Evolutionary conservation across 495 filamentous ascomycete genomes (phyloP).

Genomic region (Pyrenopolyporus hunteri): DNA sequence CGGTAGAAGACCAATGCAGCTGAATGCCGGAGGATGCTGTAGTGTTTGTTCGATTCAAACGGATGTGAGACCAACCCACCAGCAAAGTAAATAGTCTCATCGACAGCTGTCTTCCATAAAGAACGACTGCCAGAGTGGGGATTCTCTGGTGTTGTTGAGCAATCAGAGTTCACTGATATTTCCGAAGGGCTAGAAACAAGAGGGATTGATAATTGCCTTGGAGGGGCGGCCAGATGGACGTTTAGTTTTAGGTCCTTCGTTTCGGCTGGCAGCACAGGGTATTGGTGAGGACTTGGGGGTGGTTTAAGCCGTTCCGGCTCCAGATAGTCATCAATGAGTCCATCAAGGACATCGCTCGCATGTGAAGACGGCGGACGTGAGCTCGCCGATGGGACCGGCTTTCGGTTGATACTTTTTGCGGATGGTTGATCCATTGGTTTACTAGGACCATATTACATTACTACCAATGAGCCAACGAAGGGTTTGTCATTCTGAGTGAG

Average conservation of each 20-base stretch:
- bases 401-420: conserved; percentile 18
- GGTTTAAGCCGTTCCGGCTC: conserved; percentile 34
- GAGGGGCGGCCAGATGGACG: neutral
- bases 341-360: conserved; percentile 24
- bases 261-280: neutral
- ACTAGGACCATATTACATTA: neutral
- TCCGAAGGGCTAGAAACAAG: conserved; percentile 33
- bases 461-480: neutral
- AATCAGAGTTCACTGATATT: conserved; percentile 22
- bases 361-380: neutral
- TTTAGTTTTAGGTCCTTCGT: conserved; percentile 20
- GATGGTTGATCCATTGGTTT: conserved; percentile 18
- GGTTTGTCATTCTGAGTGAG: conserved; percentile 10
- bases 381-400: conserved; percentile 16
- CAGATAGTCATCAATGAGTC: conserved; percentile 38
- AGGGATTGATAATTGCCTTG: conserved; percentile 21
- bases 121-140: conserved; percentile 21
- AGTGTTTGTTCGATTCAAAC: conserved; percentile 68
- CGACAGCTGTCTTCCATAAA: conserved; percentile 54
- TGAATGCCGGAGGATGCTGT: conserved; percentile 70
- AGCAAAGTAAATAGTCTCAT: conserved; percentile 66
- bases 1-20: conserved; percentile 67
- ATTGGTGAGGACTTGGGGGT: conserved; percentile 6
- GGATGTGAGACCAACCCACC: conserved; percentile 67
- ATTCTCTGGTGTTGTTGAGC: conserved; percentile 8